Evolutionary conservation across 305 asterid species (phyloP), one percentile per base, ranked within the genome.

Genomic region (Lippia alba): DNA sequence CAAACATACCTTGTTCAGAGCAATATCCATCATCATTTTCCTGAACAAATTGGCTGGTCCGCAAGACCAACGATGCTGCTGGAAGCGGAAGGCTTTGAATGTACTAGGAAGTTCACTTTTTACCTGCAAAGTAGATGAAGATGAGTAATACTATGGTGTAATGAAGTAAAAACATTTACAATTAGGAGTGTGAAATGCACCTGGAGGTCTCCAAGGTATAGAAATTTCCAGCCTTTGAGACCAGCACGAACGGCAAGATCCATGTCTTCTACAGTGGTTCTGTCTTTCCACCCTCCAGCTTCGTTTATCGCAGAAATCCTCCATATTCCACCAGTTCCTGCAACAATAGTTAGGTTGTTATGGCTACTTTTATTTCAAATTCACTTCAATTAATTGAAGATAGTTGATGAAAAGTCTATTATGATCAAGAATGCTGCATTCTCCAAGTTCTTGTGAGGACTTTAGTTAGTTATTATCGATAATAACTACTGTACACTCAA

Each of bases 301-400:
- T 80, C 85, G 48, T 83, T 80, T 34, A 83, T 83, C 0, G 87
- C 87, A 2, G 80, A 78, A 54, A 83, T 75, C 72, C 87, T 78
- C 87, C 87, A 83, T 69, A 83, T 74, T 24, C 87, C 87, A 51
- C 82, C 87, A 0, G 81, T 83, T 67, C 97, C 96, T 90, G 60
- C 0, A 11, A 56, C 44, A 66, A 19, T 36, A 32, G 19, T 24
- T 17, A 64, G 15, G 33, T 41, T 55, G 33, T 2, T 50, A 55
- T 10, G 4, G 8, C 39, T 12, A 14, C 19, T 12, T 32, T 44
- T 19, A 11, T 54, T 20, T 2, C 41, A 36, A 36, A 36, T 4
- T 36, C 9, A 36, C 9, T 36, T 36, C 6, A 36, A 36, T 4
- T 36, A 36, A 4, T 36, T 36, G 41, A 36, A 36, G 9, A 36